Percentiles rank a stretch among this genome's conserved stretches.
These are phyloP conservation scores for Ambrosiella beaveri DNA, from an alignment of 2,329 filamentous ascomycete species.

Conservation along the genomic window DNA sequence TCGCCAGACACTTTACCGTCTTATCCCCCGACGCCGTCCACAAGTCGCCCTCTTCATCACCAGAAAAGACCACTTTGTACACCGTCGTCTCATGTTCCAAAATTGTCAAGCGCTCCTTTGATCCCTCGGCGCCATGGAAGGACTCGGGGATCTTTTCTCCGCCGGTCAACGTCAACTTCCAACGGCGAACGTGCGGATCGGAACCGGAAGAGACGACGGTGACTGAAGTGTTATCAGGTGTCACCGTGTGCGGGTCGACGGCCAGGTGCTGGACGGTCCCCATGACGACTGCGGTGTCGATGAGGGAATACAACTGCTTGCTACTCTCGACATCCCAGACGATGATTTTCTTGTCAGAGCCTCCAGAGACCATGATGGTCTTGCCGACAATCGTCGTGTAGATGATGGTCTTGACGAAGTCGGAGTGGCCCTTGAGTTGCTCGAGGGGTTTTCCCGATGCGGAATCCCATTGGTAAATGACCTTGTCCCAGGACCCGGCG, in stretches of 20 bases:
- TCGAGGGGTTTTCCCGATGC: conserved; percentile 31
- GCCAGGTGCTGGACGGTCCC: conserved; percentile 66
- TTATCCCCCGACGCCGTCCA: conserved; percentile 93
- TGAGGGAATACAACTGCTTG: conserved; percentile 54
- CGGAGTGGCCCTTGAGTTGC: conserved; percentile 59
- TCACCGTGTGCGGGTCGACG: conserved; percentile 49
- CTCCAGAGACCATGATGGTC: conserved; percentile 53
- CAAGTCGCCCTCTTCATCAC: conserved; percentile 48
- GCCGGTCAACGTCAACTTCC: conserved; percentile 40
- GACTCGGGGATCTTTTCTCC: conserved; percentile 37
- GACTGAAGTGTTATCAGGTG: conserved; percentile 24
- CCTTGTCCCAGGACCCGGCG: conserved; percentile 89
- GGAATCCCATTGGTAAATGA: conserved; percentile 70
- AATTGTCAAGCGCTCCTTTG: conserved; percentile 34
- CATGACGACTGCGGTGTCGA: conserved; percentile 52
- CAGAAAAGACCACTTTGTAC: conserved; percentile 61
- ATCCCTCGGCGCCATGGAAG: conserved; percentile 24
- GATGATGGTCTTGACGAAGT: conserved; percentile 78
- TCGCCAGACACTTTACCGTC: conserved; percentile 61
- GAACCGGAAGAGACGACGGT: conserved; percentile 65
- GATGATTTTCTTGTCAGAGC: conserved; percentile 63
- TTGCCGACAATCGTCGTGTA: conserved; percentile 42
- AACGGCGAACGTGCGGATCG: conserved; percentile 62
- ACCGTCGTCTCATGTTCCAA: conserved; percentile 80
- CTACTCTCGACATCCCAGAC: conserved; percentile 64